Evolutionary conservation across 805 yeast species (phyloP).

Genomic region (Zygosaccharomyces bisporus): DNA sequence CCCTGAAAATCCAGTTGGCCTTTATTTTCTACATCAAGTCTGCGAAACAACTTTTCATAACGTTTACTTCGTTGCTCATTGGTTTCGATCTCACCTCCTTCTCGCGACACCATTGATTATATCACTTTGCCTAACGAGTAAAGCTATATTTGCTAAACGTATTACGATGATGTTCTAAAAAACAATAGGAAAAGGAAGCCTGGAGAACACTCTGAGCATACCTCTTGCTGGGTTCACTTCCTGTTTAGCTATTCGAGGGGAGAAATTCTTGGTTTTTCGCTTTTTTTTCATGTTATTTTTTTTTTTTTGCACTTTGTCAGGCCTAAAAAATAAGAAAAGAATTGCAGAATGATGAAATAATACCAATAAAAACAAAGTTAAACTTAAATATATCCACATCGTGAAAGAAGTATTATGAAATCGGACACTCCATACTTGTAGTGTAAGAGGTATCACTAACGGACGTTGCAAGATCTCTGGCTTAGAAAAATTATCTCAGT

Average conservation of each 20-base stretch:
- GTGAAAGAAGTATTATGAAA: too few relatives aligned
- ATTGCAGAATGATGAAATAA: not conserved
- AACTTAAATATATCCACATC: too few relatives aligned
- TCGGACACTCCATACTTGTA: too few relatives aligned
- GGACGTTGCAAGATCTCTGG: too few relatives aligned
- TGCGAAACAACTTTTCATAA: slow-evolving; percentile 40
- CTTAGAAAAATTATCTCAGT: too few relatives aligned
- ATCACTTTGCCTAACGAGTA: not conserved
- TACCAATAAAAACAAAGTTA: too few relatives aligned
- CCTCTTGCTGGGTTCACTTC: not conserved
- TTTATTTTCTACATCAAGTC: slow-evolving; percentile 41
- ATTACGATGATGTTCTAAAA: not conserved
- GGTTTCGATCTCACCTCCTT: slow-evolving; percentile 16
- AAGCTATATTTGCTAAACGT: not conserved
- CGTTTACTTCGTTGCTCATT: slow-evolving; percentile 36
- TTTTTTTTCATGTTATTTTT: not conserved
- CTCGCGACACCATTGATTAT: slow-evolving; percentile 9
- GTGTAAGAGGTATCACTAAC: too few relatives aligned
- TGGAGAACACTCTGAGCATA: not conserved
- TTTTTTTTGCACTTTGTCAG: not conserved
- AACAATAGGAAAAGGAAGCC: not conserved
- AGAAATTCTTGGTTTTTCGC: not conserved
- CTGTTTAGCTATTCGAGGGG: not conserved
- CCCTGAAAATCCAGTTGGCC: slow-evolving; percentile 40
- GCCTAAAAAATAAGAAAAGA: not conserved